Conservation (phyloP, 352 stramenopile species). For the Thalassiosira sp. region DNA sequence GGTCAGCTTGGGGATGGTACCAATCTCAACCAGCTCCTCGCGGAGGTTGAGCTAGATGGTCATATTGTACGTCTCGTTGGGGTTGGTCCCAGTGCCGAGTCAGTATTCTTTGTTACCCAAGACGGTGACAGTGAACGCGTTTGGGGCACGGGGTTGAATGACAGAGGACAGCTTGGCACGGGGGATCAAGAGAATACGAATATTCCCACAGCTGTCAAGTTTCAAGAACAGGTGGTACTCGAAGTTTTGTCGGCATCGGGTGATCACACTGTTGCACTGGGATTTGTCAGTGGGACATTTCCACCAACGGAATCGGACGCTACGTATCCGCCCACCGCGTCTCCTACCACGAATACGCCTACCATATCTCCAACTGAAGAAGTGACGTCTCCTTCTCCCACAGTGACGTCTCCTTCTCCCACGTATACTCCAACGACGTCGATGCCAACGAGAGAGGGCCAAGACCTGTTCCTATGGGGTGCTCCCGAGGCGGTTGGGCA, state of each 20-base stretch:
- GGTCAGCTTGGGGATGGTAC: slow-evolving; percentile 55
- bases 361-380: neutral
- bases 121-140: too few relatives aligned
- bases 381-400: neutral
- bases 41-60: slow-evolving; percentile 17
- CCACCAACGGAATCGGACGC: neutral
- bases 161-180: slow-evolving; percentile 42
- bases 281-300: neutral
- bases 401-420: neutral
- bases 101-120: slow-evolving; percentile 47
- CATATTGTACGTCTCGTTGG: slow-evolving; percentile 30
- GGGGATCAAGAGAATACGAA: slow-evolving; percentile 39
- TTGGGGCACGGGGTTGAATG: slow-evolving; percentile 44
- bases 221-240: neutral
- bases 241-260: neutral
- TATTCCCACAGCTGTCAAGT: slow-evolving; percentile 31
- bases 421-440: neutral
- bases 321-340: neutral
- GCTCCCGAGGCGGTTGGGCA: slow-evolving; percentile 16
- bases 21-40: slow-evolving; percentile 32
- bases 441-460: neutral
- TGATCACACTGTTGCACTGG: slow-evolving; percentile 44
- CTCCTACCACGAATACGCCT: neutral
- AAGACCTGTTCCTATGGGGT: slow-evolving; percentile 25
- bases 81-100: slow-evolving; percentile 44